A percentile compares a stretch with the other conserved stretches of the same genome.
phyloP scores from a whole-genome alignment of 371 early-diverging fungal genomes.

The Rhizopus delemar region DNA sequence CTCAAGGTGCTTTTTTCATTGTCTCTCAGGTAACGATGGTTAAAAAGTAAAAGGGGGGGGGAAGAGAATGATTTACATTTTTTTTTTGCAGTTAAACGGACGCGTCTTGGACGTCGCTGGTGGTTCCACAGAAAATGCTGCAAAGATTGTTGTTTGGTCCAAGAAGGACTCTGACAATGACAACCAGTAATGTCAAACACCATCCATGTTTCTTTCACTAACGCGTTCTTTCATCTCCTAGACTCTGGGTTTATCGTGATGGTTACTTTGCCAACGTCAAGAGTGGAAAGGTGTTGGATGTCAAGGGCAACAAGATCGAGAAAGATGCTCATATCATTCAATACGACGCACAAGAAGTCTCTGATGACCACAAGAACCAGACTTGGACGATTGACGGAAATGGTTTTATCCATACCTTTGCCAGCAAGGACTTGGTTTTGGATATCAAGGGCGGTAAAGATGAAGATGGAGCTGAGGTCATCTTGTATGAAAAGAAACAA shows the following conservation, averaged over 20 bases:
- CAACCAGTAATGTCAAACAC: slow-evolving; percentile 18
- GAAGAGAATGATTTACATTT: neutral
- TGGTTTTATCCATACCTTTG: slow-evolving; percentile 56
- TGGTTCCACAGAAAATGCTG: slow-evolving; percentile 26
- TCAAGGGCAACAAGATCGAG: slow-evolving; percentile 26
- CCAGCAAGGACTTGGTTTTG: slow-evolving; percentile 26
- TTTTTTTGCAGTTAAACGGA: slow-evolving; percentile 20
- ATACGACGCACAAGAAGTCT: slow-evolving; percentile 16
- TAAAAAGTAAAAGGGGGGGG: neutral
- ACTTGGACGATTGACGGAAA: slow-evolving; percentile 74
- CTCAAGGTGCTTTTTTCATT: slow-evolving; percentile 27
- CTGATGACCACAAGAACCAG: slow-evolving; percentile 75
- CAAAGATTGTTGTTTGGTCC: slow-evolving; percentile 24
- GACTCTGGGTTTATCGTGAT: slow-evolving; percentile 30
- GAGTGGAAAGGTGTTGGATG: slow-evolving; percentile 30
- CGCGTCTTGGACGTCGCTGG: slow-evolving; percentile 33
- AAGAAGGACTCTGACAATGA: slow-evolving; percentile 22
- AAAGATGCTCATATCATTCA: slow-evolving; percentile 23
- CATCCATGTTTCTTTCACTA: neutral
- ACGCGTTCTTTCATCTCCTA: neutral
- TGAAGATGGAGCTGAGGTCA: slow-evolving; percentile 32
- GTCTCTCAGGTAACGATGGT: slow-evolving; percentile 11
- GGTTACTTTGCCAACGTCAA: slow-evolving; percentile 26
- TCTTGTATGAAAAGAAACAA: slow-evolving; percentile 29
- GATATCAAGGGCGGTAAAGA: slow-evolving; percentile 37